Evolutionary conservation across 2,329 filamentous ascomycete genomes (phyloP).

Genomic region (Curvularia spicifera): DNA sequence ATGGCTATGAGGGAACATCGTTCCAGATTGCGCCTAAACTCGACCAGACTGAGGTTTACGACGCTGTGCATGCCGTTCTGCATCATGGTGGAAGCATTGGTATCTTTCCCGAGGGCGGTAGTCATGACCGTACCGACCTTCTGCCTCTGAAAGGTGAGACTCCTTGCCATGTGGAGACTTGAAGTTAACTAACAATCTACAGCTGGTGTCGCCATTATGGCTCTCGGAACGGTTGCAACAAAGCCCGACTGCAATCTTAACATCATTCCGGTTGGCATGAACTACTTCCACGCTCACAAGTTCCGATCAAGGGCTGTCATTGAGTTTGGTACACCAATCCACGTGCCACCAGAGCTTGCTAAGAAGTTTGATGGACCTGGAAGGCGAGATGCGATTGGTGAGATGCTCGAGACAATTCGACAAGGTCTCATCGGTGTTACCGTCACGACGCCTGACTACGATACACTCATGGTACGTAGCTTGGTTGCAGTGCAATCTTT

Average conservation of each 20-base stretch:
- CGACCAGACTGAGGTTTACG: conserved; percentile 91
- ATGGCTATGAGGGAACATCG: conserved; percentile 73
- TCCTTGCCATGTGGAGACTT: background rate
- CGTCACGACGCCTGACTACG: conserved; percentile 90
- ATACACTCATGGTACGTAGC: conserved; percentile 78
- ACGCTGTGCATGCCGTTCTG: conserved; percentile 86
- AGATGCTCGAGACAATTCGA: conserved; percentile 85
- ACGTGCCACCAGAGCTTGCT: conserved; percentile 81
- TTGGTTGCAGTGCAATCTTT: no score
- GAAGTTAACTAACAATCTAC: conserved; percentile 24
- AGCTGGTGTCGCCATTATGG: conserved; percentile 98
- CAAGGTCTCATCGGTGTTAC: conserved; percentile 86
- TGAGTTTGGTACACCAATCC: conserved; percentile 90
- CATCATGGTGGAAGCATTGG: conserved; percentile 86
- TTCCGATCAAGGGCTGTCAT: conserved; percentile 95
- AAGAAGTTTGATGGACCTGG: conserved; percentile 80
- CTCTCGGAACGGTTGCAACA: conserved; percentile 83
- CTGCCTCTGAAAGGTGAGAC: conserved; percentile 74
- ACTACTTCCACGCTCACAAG: conserved; percentile 99
- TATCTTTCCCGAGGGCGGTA: conserved; percentile 96
- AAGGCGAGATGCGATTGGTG: conserved; percentile 79
- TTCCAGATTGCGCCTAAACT: conserved; percentile 93
- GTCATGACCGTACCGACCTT: conserved; percentile 90
- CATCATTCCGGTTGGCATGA: conserved; percentile 98
- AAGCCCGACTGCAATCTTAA: conserved; percentile 87